These are phyloP conservation scores for Hypseocharis bilobata DNA, from an alignment of 441 rosid genomes.

Conservation along the genomic window DNA sequence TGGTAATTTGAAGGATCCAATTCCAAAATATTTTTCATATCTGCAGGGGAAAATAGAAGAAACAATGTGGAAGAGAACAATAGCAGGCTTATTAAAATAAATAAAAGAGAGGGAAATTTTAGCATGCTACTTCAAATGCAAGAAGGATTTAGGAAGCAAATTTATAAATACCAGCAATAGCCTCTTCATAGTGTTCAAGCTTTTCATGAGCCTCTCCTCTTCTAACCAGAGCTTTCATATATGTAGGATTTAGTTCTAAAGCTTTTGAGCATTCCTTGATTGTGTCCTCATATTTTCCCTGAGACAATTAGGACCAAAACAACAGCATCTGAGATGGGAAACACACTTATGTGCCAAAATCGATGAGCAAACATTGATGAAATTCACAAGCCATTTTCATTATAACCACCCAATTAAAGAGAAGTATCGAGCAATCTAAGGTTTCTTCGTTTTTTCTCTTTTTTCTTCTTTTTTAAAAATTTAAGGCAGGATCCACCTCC, in stretches of 20 bases:
- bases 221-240: slow-evolving; percentile 61
- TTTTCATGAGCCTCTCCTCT: slow-evolving; percentile 84
- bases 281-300: slow-evolving; percentile 75
- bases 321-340: slow-evolving; percentile 6
- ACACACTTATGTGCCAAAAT: neutral
- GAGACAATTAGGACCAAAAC: slow-evolving; percentile 1
- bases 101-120: neutral
- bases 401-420: neutral
- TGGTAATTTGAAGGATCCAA: slow-evolving; percentile 70
- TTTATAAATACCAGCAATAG: slow-evolving; percentile 50
- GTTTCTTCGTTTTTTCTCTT: neutral
- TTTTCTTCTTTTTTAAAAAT: neutral
- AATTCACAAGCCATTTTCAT: neutral
- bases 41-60: slow-evolving; percentile 25
- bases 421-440: neutral
- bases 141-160: neutral
- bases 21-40: slow-evolving; percentile 74
- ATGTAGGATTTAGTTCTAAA: slow-evolving; percentile 64
- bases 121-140: neutral
- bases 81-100: neutral
- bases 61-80: neutral
- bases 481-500: too few relatives aligned
- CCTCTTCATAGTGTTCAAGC: slow-evolving; percentile 79
- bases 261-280: slow-evolving; percentile 79
- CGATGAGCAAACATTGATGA: neutral